Base-by-base conservation (phyloP, 257 asterid species). In the Asclepias syriaca region DNA sequence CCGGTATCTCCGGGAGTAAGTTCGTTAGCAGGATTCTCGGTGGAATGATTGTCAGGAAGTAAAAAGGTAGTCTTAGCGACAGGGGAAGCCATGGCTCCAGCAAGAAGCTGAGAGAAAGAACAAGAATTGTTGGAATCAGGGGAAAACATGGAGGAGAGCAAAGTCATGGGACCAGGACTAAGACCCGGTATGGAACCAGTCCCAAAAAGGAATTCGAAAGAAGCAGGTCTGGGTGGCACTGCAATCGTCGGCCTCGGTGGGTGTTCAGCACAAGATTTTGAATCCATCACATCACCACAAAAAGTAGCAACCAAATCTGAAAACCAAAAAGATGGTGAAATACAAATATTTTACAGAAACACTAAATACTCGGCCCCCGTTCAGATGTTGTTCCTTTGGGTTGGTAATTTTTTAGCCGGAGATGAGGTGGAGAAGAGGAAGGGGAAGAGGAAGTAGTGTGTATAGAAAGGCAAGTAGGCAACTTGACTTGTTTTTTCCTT, bases 31-130 rank as follows among this genome's bases (percentile, higher is more conserved):
- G 16, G 49, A 32, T 29, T 37, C 21, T 64, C 61, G 6, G 18
- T n/a, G 13, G 39, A 57, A 43, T 53, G 37, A 54, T 49, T 53
- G 11, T 12, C 48, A 6, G 67, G 29, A 18, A 40, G 45, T 1
- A 68, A 60, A 68, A 68, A 21, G 8, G 56, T 8, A 11, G 80
- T 81, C 53, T 74, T 80, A 11, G 79, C 84, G 49, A 81, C 57
- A 10, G 98, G 98, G 24, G 98, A 90, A 70, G 90, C 86, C 93
- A 90, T 93, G 24, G 98, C 95, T 40, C 96, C 98, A 40, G 96
- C 96, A 1, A 93, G 79, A 46, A 93, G 85, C 82, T 90, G 95
- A 24, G 97, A 90, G 87, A 89, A 93, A 37, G 96, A 85, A 66
- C 72, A 72, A 70, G 37, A 59, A 84, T 84, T 63, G 78, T 84